phyloP scores from a whole-genome alignment of 75 land plant genomes.

The Cupressus sempervirens region DNA sequence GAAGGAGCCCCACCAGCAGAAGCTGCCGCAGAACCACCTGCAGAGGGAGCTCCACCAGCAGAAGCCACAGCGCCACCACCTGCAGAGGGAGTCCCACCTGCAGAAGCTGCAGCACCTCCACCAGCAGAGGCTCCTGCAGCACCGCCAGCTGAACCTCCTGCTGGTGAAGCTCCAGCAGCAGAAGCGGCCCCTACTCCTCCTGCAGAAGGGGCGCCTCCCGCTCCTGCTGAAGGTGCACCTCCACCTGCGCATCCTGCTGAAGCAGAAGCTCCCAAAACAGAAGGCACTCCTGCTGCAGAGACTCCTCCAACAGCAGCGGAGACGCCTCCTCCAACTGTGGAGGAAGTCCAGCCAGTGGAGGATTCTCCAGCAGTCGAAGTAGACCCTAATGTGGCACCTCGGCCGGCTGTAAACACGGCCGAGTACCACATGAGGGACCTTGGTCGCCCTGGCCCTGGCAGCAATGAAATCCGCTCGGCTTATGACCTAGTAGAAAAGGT shows the following conservation, averaged over 20 bases:
- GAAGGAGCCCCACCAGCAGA: conserved; percentile 7
- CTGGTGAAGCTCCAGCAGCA: background rate
- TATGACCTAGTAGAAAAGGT: conserved; percentile 64
- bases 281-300: conserved; percentile 18
- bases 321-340: background rate
- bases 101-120: background rate
- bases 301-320: background rate
- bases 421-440: conserved; percentile 20
- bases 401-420: conserved; percentile 11
- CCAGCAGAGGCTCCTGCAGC: conserved; percentile 1
- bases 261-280: background rate
- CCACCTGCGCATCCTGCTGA: background rate
- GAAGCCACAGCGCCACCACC: background rate
- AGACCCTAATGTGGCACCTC: conserved; percentile 12
- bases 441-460: conserved; percentile 7
- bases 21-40: background rate
- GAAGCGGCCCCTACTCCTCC: conserved; percentile 10
- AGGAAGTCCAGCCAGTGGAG: background rate
- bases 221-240: background rate
- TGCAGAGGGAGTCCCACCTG: background rate
- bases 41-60: conserved; percentile 1
- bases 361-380: conserved; percentile 29
- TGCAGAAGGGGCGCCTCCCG: background rate
- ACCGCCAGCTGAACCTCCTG: conserved; percentile 14
- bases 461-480: conserved; percentile 13